Conservation (phyloP, 352 stramenopile species). For the Pythium rishiriense region DNA sequence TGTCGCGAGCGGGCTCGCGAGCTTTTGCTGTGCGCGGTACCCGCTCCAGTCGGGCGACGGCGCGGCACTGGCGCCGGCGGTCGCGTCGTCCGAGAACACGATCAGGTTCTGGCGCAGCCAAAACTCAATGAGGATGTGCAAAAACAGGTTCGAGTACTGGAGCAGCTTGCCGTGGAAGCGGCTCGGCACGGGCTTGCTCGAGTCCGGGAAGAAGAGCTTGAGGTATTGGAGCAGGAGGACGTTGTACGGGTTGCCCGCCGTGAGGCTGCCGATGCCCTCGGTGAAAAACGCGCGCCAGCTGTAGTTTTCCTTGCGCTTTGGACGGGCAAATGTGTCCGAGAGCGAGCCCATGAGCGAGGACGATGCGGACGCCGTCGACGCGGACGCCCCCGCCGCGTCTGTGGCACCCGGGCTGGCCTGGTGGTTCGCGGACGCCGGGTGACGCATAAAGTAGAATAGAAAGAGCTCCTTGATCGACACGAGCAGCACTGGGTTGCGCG, state of each 20-base stretch:
- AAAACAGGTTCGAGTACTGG: slow-evolving; percentile 79
- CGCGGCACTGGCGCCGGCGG: slow-evolving; percentile 9
- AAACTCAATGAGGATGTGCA: slow-evolving; percentile 86
- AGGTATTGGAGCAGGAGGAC: slow-evolving; percentile 84
- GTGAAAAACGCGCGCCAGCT: slow-evolving; percentile 76
- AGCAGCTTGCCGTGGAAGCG: slow-evolving; percentile 78
- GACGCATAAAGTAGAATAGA: slow-evolving; percentile 83
- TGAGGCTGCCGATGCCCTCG: slow-evolving; percentile 65
- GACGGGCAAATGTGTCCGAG: slow-evolving; percentile 46
- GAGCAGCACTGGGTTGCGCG: slow-evolving; percentile 72
- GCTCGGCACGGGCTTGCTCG: slow-evolving; percentile 54
- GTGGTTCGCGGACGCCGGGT: slow-evolving; percentile 72
- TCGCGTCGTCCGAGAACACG: slow-evolving; percentile 68
- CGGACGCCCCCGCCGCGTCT: slow-evolving; percentile 6
- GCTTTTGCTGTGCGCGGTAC: slow-evolving; percentile 33
- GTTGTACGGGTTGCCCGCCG: slow-evolving; percentile 80
- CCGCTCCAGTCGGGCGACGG: slow-evolving; percentile 15
- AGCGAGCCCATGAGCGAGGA: slow-evolving; percentile 50
- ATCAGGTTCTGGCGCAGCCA: slow-evolving; percentile 90
- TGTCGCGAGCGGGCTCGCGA: slow-evolving; percentile 64
- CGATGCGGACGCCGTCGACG: slow-evolving; percentile 3
- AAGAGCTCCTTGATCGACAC: slow-evolving; percentile 86
- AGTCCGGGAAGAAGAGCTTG: slow-evolving; percentile 75
- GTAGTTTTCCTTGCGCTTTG: slow-evolving; percentile 49
- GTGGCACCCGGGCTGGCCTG: slow-evolving; percentile 38